Conservation (phyloP, 768 basidiomycete genomes). For the Cyclocybe cylindracea region DNA sequence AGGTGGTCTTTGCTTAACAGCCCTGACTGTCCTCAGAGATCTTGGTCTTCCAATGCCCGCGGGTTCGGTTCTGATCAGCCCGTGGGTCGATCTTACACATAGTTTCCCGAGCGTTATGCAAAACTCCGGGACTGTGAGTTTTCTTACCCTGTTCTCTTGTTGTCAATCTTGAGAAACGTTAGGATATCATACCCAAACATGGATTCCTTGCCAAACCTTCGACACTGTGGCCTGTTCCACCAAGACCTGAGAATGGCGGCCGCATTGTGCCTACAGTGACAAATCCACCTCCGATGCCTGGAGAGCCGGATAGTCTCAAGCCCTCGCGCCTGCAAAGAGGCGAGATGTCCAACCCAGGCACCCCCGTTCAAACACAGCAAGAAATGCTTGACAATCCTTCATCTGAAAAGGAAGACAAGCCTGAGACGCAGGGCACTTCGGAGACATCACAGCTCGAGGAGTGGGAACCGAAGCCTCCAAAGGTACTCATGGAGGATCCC, state of each 20-base stretch:
- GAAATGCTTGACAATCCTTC: conserved; percentile 27
- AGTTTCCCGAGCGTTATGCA: conserved; percentile 75
- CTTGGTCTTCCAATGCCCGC: conserved; percentile 69
- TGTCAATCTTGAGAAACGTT: neutral
- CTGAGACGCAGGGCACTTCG: neutral
- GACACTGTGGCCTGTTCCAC: conserved; percentile 56
- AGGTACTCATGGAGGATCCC: conserved; percentile 53
- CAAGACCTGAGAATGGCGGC: conserved; percentile 27
- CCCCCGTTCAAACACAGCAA: conserved; percentile 26
- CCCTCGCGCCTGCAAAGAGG: conserved; percentile 32
- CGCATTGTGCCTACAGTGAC: conserved; percentile 38
- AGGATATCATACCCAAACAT: conserved; percentile 71
- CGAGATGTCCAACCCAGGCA: conserved; percentile 11
- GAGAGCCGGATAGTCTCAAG: conserved; percentile 48
- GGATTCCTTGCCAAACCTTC: conserved; percentile 66
- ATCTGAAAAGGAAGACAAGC: conserved; percentile 4
- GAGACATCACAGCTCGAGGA: conserved; percentile 22
- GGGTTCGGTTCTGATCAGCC: conserved; percentile 77
- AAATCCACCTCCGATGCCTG: conserved; percentile 48
- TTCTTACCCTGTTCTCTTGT: neutral
- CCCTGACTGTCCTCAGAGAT: conserved; percentile 69
- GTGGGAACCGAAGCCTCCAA: conserved; percentile 58
- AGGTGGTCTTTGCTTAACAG: conserved; percentile 61
- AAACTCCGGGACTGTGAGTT: conserved; percentile 60
- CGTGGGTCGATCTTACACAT: conserved; percentile 87